These are phyloP conservation scores for Postia placenta DNA, from an alignment of 768 basidiomycete species.

Conservation along the genomic window DNA sequence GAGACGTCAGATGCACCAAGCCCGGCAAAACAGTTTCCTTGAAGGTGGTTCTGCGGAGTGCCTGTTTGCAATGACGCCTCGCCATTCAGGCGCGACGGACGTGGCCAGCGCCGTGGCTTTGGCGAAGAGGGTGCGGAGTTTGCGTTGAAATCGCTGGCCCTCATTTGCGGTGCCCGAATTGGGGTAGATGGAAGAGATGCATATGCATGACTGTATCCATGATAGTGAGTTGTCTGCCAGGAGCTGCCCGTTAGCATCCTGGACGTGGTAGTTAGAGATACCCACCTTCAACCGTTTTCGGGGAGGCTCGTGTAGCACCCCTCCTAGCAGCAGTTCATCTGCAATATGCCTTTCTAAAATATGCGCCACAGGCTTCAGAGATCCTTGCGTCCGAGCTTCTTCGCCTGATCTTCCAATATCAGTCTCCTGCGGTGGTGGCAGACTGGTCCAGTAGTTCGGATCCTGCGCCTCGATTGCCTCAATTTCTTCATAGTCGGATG, in stretches of 20 bases:
- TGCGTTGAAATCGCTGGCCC: not conserved
- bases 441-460: constrained; percentile 11
- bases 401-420: not conserved
- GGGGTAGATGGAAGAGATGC: not conserved
- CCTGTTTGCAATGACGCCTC: no score
- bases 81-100: no score
- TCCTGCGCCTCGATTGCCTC: constrained; percentile 7
- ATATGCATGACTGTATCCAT: not conserved
- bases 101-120: no score
- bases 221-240: not conserved
- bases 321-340: no score
- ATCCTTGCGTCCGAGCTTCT: not conserved
- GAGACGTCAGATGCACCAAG: no score
- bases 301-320: no score
- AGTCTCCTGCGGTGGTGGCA: not conserved
- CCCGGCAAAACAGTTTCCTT: no score
- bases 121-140: not conserved
- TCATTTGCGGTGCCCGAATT: not conserved
- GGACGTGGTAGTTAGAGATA: not conserved
- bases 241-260: not conserved
- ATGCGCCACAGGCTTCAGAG: not conserved
- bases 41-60: no score
- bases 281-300: constrained; percentile 8
- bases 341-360: not conserved
- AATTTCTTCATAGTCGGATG: constrained; percentile 58